phyloP scores from a whole-genome alignment of 1,139 yeast species.

The Lodderomyces beijingensis region DNA sequence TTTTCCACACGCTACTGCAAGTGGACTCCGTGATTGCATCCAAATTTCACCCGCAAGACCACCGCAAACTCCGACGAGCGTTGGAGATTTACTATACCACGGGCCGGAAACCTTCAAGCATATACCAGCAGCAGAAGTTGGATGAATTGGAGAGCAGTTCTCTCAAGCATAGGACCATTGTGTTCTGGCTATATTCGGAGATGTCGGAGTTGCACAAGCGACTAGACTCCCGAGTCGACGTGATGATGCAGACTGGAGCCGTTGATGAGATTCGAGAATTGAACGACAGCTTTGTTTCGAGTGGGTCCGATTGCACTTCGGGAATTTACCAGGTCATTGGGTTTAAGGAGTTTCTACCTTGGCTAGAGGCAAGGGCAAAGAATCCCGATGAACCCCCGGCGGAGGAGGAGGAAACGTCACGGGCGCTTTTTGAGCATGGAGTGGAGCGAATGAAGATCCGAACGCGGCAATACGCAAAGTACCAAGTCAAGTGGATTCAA shows the following conservation, averaged over 20 bases:
- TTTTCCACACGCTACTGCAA: conserved; percentile 44
- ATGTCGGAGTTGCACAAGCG: conserved; percentile 54
- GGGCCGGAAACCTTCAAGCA: conserved; percentile 63
- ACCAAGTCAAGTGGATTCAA: conserved; percentile 90
- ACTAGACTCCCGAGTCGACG: conserved; percentile 75
- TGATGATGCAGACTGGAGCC: conserved; percentile 71
- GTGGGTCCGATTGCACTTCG: conserved; percentile 47
- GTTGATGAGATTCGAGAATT: conserved; percentile 62
- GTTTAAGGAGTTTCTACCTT: conserved; percentile 86
- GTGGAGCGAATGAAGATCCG: conserved; percentile 75
- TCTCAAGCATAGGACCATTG: conserved; percentile 60
- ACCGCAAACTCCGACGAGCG: conserved; percentile 72
- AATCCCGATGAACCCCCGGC: conserved; percentile 11
- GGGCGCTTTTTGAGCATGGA: conserved; percentile 41
- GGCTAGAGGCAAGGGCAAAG: conserved; percentile 35
- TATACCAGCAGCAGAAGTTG: conserved; percentile 58
- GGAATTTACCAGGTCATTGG: conserved; percentile 98
- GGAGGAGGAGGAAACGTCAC: neutral
- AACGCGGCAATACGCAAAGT: conserved; percentile 83
- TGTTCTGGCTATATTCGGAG: conserved; percentile 85
- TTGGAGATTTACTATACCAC: conserved; percentile 73
- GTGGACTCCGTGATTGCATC: conserved; percentile 71
- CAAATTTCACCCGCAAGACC: conserved; percentile 91
- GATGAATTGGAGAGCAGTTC: conserved; percentile 43
- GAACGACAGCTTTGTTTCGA: conserved; percentile 35